These are phyloP conservation scores for Camillea tinctor DNA, from an alignment of 2,329 filamentous ascomycete species.

Conservation along the genomic window DNA sequence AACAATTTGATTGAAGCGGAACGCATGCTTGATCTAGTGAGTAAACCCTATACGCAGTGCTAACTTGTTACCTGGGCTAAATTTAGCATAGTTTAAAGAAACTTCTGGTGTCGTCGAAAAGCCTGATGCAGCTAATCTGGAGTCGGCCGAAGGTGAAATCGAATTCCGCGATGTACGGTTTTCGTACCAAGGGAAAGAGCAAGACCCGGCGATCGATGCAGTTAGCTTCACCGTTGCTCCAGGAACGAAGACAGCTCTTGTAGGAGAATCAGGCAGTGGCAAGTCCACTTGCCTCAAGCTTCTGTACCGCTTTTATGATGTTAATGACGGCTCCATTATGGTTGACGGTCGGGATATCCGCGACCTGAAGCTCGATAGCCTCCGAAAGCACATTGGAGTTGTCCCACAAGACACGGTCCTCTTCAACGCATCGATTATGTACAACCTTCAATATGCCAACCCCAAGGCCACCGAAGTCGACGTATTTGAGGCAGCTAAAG, in stretches of 20 bases:
- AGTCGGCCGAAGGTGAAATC: conserved; percentile 37
- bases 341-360: conserved; percentile 59
- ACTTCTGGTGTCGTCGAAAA: conserved; percentile 43
- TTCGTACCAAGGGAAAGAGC: conserved; percentile 40
- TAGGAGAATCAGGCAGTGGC: conserved; percentile 48
- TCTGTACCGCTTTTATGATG: conserved; percentile 60
- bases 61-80: not conserved
- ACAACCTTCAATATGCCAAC: conserved; percentile 57
- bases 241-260: conserved; percentile 46
- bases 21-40: conserved; percentile 43
- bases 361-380: conserved; percentile 39
- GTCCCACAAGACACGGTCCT: conserved; percentile 56
- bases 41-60: conserved; percentile 1
- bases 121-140: conserved; percentile 36
- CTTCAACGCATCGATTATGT: conserved; percentile 59
- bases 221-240: conserved; percentile 43
- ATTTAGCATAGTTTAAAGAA: conserved; percentile 38
- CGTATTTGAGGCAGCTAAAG: conserved; percentile 52
- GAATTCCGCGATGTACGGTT: conserved; percentile 44
- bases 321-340: conserved; percentile 49
- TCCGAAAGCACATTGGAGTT: conserved; percentile 54
- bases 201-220: conserved; percentile 34
- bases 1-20: conserved; percentile 47
- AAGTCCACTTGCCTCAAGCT: conserved; percentile 59
- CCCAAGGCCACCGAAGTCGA: conserved; percentile 55